Conservation (phyloP, 164 flowering plant species). For the Stephania yunnanensis region DNA sequence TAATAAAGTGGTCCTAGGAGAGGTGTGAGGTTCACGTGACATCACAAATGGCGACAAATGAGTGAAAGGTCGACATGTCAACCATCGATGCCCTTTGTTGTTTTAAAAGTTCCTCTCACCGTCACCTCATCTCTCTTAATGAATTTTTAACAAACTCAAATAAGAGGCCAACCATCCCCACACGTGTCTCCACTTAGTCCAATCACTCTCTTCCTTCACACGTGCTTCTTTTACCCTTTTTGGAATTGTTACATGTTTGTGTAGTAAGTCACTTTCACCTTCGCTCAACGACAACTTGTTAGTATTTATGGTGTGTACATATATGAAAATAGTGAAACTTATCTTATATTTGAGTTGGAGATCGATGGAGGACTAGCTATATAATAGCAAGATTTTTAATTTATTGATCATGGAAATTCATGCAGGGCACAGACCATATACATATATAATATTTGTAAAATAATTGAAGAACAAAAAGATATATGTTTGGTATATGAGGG, state of each 20-base stretch:
- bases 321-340: too few relatives aligned
- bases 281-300: not conserved
- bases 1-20: slow-evolving; percentile 4
- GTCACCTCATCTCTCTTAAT: slow-evolving; percentile 1
- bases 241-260: not conserved
- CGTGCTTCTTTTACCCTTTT: not conserved
- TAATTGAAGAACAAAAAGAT: too few relatives aligned
- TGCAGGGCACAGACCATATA: too few relatives aligned
- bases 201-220: not conserved
- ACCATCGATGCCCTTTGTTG: slow-evolving; percentile 26
- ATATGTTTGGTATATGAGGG: too few relatives aligned
- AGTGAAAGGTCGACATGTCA: slow-evolving; percentile 42
- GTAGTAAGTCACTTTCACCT: not conserved
- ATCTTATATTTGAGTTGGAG: too few relatives aligned
- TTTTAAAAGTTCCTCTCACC: slow-evolving; percentile 30
- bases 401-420: too few relatives aligned
- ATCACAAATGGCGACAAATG: slow-evolving; percentile 25
- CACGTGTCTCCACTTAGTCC: not conserved
- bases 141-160: not conserved
- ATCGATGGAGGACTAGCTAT: too few relatives aligned
- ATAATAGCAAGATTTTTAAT: too few relatives aligned
- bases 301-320: not conserved
- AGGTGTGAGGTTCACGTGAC: slow-evolving; percentile 60
- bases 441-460: too few relatives aligned
- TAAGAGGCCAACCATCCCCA: not conserved